Conservation (phyloP, 2,329 filamentous ascomycete species). For the Colletotrichum trifolii region DNA sequence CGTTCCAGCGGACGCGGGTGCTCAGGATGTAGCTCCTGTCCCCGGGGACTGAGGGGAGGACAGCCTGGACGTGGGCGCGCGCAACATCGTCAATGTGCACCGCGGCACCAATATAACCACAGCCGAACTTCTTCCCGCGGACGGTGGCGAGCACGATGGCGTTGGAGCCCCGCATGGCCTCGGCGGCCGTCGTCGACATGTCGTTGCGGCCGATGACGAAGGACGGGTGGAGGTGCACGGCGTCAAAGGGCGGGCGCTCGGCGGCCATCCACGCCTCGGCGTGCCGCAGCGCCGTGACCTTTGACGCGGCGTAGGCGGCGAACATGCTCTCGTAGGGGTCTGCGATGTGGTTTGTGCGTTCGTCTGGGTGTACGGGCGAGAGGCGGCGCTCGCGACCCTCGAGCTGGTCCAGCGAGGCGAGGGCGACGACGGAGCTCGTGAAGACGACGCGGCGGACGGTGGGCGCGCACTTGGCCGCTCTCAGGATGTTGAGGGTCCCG, state of each 20-base stretch:
- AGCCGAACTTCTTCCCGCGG: constrained; percentile 42
- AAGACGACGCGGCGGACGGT: constrained; percentile 57
- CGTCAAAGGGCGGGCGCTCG: constrained; percentile 48
- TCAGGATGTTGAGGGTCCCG: constrained; percentile 61
- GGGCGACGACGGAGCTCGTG: constrained; percentile 61
- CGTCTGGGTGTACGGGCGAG: constrained; percentile 10
- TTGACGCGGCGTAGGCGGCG: constrained; percentile 50
- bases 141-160: constrained; percentile 47
- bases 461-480: constrained; percentile 53
- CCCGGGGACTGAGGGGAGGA: constrained; percentile 45
- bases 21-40: constrained; percentile 46
- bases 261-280: constrained; percentile 47
- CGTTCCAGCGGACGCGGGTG: constrained; percentile 46
- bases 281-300: constrained; percentile 46
- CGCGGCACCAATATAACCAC: constrained; percentile 42
- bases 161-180: constrained; percentile 49
- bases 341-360: constrained; percentile 22
- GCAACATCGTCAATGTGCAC: constrained; percentile 54
- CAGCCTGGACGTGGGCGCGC: constrained; percentile 49
- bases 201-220: constrained; percentile 52
- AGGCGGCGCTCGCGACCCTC: constrained; percentile 22
- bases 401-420: constrained; percentile 23
- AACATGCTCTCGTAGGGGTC: constrained; percentile 40
- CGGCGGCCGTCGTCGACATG: constrained; percentile 40
- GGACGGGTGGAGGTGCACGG: constrained; percentile 49